These are phyloP conservation scores for Boletellus sp. DNA, from an alignment of 1,284 basidiomycete species.

Conservation along the genomic window DNA sequence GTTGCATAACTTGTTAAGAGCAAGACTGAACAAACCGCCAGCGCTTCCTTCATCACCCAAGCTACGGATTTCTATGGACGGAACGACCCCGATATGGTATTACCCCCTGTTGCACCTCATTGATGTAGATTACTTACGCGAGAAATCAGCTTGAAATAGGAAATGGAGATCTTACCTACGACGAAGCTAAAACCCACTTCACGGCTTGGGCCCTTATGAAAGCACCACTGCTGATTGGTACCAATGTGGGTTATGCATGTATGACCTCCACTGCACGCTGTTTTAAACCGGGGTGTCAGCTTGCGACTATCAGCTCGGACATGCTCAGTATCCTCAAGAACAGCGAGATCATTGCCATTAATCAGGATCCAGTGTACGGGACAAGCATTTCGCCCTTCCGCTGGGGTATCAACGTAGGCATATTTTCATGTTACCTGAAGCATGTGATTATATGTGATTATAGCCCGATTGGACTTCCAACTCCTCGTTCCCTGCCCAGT, in stretches of 20 bases:
- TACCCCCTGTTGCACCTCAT: not conserved
- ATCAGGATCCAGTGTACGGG: conserved; percentile 62
- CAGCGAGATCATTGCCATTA: conserved; percentile 62
- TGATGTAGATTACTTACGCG: conserved; percentile 8
- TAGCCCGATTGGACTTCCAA: conserved; percentile 54
- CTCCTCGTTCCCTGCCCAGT: conserved; percentile 49
- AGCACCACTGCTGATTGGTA: conserved; percentile 45
- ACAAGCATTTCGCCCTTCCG: conserved; percentile 60
- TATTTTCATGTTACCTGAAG: not conserved
- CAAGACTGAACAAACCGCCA: conserved; percentile 13
- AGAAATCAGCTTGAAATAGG: conserved; percentile 43
- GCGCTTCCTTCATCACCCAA: conserved; percentile 43
- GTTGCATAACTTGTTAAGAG: not conserved
- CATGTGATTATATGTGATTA: not conserved
- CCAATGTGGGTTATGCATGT: conserved; percentile 19
- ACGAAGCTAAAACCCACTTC: conserved; percentile 45
- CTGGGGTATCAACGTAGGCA: conserved; percentile 57
- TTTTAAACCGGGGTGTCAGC: conserved; percentile 32
- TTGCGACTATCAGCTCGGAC: conserved; percentile 45
- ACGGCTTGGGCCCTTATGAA: conserved; percentile 50
- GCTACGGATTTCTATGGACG: conserved; percentile 43
- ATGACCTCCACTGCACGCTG: conserved; percentile 15
- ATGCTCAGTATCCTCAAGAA: conserved; percentile 59
- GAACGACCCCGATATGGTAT: conserved; percentile 47
- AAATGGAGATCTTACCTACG: conserved; percentile 40